These are phyloP conservation scores for Chrysoporthe austroafricana DNA, from an alignment of 2,329 filamentous ascomycete species.

Conservation along the genomic window DNA sequence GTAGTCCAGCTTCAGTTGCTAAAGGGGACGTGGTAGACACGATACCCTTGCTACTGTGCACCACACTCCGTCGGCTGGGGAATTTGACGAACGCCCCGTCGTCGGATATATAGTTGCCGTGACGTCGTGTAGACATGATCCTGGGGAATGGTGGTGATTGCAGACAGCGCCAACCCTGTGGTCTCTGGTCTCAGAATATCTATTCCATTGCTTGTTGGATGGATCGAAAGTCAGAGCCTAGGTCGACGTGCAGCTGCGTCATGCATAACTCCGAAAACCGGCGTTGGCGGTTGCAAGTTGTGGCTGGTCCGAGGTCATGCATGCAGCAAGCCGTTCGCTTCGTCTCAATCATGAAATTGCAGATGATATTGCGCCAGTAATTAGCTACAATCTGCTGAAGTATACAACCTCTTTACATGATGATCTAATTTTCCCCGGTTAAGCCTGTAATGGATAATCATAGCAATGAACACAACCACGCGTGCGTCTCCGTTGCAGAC, in stretches of 20 bases:
- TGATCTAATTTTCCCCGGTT: too few relatives aligned
- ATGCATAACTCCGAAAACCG: slow-evolving; percentile 4
- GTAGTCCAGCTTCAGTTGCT: slow-evolving; percentile 82
- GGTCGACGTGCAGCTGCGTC: not conserved
- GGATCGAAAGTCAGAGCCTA: not conserved
- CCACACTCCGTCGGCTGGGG: slow-evolving; percentile 81
- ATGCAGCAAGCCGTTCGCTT: not conserved
- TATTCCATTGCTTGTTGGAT: not conserved
- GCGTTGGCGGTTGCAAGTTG: not conserved
- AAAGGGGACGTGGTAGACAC: slow-evolving; percentile 87
- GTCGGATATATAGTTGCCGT: slow-evolving; percentile 25
- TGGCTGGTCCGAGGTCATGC: not conserved
- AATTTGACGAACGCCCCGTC: slow-evolving; percentile 32
- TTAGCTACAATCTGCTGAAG: too few relatives aligned
- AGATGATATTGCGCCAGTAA: too few relatives aligned
- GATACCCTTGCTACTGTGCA: slow-evolving; percentile 89
- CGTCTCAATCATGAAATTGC: too few relatives aligned
- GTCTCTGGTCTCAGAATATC: not conserved
- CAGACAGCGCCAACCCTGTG: not conserved
- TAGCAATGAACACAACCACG: not conserved
- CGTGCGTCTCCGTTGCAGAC: too few relatives aligned
- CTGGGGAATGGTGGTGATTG: not conserved
- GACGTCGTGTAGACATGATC: not conserved
- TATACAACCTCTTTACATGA: too few relatives aligned
- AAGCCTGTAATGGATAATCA: too few relatives aligned